Percentiles rank a stretch among this genome's conserved stretches.
Evolutionary conservation across 1,139 yeast genomes (phyloP).

Genomic region (Geotrichum reessii): DNA sequence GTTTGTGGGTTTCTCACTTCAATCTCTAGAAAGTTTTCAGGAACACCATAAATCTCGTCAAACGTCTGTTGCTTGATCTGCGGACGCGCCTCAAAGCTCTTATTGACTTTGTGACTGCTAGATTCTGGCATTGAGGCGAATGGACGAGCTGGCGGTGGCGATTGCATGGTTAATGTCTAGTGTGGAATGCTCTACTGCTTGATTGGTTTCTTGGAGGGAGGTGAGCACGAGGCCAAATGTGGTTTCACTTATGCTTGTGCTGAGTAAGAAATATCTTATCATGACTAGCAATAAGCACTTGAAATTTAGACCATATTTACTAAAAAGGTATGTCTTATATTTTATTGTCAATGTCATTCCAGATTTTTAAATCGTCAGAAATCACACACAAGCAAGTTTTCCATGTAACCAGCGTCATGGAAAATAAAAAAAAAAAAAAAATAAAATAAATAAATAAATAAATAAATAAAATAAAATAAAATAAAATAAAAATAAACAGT

Average conservation of each 20-base stretch:
- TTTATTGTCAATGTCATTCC: not conserved
- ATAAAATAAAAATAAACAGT: no score
- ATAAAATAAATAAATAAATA: not conserved
- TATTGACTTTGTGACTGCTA: conserved; percentile 15
- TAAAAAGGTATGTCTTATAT: not conserved
- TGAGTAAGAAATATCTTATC: not conserved
- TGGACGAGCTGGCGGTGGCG: conserved; percentile 17
- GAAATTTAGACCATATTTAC: not conserved
- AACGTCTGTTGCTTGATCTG: conserved; percentile 58
- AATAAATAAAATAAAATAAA: no score
- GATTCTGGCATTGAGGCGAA: conserved; percentile 20
- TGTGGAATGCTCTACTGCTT: not conserved
- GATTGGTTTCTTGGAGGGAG: not conserved
- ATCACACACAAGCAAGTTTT: no score
- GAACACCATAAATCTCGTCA: conserved; percentile 85
- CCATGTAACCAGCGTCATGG: no score
- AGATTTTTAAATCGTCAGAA: no score
- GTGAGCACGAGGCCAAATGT: not conserved
- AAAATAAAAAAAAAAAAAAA: not conserved
- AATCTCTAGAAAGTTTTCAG: conserved; percentile 88
- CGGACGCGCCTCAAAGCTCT: conserved; percentile 37
- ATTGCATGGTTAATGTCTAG: conserved; percentile 6
- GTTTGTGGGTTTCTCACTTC: conserved; percentile 79
- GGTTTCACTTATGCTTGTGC: not conserved
- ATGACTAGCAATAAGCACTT: not conserved